Conservation (phyloP, 495 filamentous ascomycete genomes). For the Penicillium arizonense region DNA sequence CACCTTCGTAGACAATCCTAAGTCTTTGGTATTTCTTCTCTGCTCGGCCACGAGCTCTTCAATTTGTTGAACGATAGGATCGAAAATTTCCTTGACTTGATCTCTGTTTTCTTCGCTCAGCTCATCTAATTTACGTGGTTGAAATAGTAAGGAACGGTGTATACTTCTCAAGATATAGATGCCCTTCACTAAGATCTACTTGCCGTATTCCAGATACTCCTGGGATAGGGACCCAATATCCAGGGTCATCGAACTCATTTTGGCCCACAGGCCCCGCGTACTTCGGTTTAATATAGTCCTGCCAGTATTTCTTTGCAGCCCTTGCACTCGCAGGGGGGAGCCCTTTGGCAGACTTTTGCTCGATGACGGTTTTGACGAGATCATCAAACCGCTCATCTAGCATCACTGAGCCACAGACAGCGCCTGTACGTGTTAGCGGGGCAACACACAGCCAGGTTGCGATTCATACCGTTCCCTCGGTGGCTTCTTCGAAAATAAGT, state of each 20-base stretch:
- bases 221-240: constrained; percentile 17
- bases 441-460: neutral
- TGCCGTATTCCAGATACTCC: constrained; percentile 13
- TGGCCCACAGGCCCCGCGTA: constrained; percentile 6
- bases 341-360: constrained; percentile 4
- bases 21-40: constrained; percentile 36
- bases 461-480: constrained; percentile 24
- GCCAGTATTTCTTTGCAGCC: constrained; percentile 18
- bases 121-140: neutral
- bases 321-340: constrained; percentile 4
- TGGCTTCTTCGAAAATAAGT: constrained; percentile 13
- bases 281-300: constrained; percentile 21
- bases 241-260: constrained; percentile 5
- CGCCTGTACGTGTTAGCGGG: constrained; percentile 27
- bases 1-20: constrained; percentile 13
- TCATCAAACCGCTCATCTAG: constrained; percentile 50
- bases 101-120: constrained; percentile 10
- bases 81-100: constrained; percentile 52
- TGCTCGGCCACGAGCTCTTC: constrained; percentile 60
- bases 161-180: constrained; percentile 22
- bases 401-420: constrained; percentile 55
- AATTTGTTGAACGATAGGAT: constrained; percentile 57
- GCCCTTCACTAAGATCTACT: constrained; percentile 10
- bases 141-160: neutral
- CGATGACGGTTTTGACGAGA: constrained; percentile 35